Evolutionary conservation across 2,329 filamentous ascomycete species (phyloP).

Genomic region (Colletotrichum cuscutae): DNA sequence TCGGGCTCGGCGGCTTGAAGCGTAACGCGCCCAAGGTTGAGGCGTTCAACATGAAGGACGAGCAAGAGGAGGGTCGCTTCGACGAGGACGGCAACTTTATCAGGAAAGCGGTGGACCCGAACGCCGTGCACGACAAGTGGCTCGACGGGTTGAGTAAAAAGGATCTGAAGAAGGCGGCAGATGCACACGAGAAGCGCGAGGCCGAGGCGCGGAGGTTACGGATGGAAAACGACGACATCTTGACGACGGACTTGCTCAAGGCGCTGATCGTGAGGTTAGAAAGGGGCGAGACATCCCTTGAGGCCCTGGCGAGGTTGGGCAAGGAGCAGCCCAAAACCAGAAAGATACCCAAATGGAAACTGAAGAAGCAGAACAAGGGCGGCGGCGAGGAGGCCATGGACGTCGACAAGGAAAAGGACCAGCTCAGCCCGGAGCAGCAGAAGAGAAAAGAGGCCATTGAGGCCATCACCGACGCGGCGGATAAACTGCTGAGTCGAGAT

Average conservation of each 20-base stretch:
- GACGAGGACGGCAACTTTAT: slow-evolving; percentile 93
- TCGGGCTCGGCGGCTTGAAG: slow-evolving; percentile 91
- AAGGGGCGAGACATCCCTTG: slow-evolving; percentile 84
- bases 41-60: slow-evolving; percentile 91
- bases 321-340: slow-evolving; percentile 69
- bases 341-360: slow-evolving; percentile 73
- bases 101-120: slow-evolving; percentile 87
- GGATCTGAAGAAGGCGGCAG: slow-evolving; percentile 88
- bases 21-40: slow-evolving; percentile 93
- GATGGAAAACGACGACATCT: slow-evolving; percentile 77
- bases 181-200: slow-evolving; percentile 87
- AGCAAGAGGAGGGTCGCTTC: slow-evolving; percentile 93
- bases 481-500: slow-evolving; percentile 84
- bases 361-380: slow-evolving; percentile 71
- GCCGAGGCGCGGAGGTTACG: slow-evolving; percentile 78
- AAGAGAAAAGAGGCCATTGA: slow-evolving; percentile 80
- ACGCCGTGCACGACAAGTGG: slow-evolving; percentile 93
- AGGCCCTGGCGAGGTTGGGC: slow-evolving; percentile 85
- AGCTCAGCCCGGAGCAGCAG: slow-evolving; percentile 74
- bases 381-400: slow-evolving; percentile 72
- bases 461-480: slow-evolving; percentile 87
- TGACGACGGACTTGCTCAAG: slow-evolving; percentile 79
- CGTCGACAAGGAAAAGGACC: slow-evolving; percentile 65
- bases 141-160: slow-evolving; percentile 92
- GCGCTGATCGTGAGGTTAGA: slow-evolving; percentile 80